Evolutionary conservation across 306 rosid species (phyloP), one percentile per base, ranked within the genome.

Genomic region (Argentina anserina): DNA sequence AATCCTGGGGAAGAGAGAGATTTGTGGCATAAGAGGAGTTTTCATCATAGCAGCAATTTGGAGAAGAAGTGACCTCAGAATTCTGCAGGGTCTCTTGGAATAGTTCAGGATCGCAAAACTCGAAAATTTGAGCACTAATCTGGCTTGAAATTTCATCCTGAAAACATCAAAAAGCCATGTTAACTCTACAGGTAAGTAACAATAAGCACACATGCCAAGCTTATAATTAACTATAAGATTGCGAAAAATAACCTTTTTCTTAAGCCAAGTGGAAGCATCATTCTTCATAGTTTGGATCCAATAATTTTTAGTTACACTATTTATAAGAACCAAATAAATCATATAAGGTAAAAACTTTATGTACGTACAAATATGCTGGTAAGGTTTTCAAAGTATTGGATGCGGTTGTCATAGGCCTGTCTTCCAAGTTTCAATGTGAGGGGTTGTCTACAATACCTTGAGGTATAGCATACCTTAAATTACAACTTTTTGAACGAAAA

Each of bases 71-170:
- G 74, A 88, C 97, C 76, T 91, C 99, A 10, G 89, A 87, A 78
- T 85, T 91, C 75, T 85, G 95, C 12, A 94, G 76, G 17, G 86
- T 78, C 76, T 94, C 98, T 7, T 82, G 85, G 83, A 94, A 94
- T 15, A 94, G 75, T 9, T 88, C 91, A 20, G 85, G 75, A 58
- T 91, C 96, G 21, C 87, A 88, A 36, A 91, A 85, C 29, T 94
- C 95, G 39, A 89, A 94, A 18, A 86, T 67, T 26, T 81, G 88
- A 65, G 89, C 88, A 68, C 86, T 84, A 12, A 91, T 77, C 5
- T 92, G 98, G 78, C 94, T 94, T 26, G 98, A 89, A 73, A 91
- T 83, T 66, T 94, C 96, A 31, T 89, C 97, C 99, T 94, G 95
- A 86, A 71, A 76, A 64, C 78, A 76, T 41, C 21, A 80, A 64